A percentile compares a stretch with the other conserved stretches of the same genome.
Evolutionary conservation across 73 alveolate species (phyloP).

Genomic region (Tetrahymena thermophila): DNA sequence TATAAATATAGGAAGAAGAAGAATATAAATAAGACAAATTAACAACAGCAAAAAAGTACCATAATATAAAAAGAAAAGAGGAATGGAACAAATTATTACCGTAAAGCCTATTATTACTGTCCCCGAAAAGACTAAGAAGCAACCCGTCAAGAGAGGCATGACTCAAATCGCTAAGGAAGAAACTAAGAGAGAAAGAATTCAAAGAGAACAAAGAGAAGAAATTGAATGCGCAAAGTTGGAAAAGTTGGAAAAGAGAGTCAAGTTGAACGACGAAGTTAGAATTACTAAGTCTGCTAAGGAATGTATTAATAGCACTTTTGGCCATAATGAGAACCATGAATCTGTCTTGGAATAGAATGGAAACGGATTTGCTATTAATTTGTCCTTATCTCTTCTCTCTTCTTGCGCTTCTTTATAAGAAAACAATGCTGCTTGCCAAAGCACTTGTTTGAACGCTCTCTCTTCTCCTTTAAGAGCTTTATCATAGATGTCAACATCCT

Average conservation of each 20-base stretch:
- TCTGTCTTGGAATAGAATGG: constrained; percentile 1
- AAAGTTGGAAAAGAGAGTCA: constrained; percentile 2
- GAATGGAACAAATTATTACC: not conserved
- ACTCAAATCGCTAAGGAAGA: not conserved
- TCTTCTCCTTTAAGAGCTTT: not conserved
- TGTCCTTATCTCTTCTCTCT: not conserved
- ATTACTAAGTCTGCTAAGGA: not conserved
- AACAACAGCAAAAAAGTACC: not conserved
- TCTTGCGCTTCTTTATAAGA: not conserved
- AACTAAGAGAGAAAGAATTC: not conserved
- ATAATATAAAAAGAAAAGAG: not conserved
- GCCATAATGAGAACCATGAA: not conserved
- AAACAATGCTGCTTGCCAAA: not conserved
- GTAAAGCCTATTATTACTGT: not conserved
- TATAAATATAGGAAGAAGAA: not conserved
- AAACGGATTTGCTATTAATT: not conserved
- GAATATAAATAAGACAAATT: not conserved
- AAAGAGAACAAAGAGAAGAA: not conserved
- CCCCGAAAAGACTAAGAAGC: constrained; percentile 5
- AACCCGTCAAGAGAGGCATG: constrained; percentile 2
- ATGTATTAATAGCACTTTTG: not conserved
- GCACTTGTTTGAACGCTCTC: not conserved
- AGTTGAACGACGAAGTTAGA: not conserved
- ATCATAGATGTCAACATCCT: not conserved
- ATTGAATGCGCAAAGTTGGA: not conserved